Conservation (phyloP, 306 rosid genomes). For the Fagus sylvatica region DNA sequence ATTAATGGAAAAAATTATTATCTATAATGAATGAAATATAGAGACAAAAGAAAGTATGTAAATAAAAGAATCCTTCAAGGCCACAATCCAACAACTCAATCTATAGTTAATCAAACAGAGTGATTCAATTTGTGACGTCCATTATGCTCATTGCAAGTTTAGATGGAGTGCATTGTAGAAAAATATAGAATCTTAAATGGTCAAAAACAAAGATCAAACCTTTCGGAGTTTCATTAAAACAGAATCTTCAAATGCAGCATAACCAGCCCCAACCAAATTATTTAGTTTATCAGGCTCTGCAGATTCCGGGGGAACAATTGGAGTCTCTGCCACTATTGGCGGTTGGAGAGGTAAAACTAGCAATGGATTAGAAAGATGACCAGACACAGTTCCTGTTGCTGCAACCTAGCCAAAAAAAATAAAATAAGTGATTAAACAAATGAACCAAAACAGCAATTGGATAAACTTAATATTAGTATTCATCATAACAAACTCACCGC, state of each 20-base stretch:
- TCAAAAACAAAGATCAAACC: conserved; percentile 38
- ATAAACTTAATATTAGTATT: not conserved
- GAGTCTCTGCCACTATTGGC: conserved; percentile 36
- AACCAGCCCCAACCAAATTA: conserved; percentile 74
- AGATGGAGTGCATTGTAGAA: not conserved
- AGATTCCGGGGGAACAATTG: conserved; percentile 38
- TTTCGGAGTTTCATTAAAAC: conserved; percentile 73
- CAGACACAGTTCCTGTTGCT: conserved; percentile 57
- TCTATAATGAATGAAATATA: not conserved
- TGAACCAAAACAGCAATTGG: not conserved
- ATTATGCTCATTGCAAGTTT: not conserved
- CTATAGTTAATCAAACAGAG: not conserved
- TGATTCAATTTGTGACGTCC: not conserved
- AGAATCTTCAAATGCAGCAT: conserved; percentile 78
- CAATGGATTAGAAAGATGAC: conserved; percentile 80
- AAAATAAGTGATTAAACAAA: conserved; percentile 11
- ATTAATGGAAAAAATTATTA: not conserved
- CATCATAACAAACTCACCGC: conserved; percentile 49
- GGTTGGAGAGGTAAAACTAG: conserved; percentile 81
- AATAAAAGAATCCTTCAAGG: not conserved
- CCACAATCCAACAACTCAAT: conserved; percentile 8
- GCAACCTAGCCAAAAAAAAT: conserved; percentile 50
- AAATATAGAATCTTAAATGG: not conserved
- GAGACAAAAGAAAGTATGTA: not conserved
- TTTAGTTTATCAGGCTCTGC: conserved; percentile 33